Conservation (phyloP, 1,139 yeast species). For the Sugiyamaella novakii region DNA sequence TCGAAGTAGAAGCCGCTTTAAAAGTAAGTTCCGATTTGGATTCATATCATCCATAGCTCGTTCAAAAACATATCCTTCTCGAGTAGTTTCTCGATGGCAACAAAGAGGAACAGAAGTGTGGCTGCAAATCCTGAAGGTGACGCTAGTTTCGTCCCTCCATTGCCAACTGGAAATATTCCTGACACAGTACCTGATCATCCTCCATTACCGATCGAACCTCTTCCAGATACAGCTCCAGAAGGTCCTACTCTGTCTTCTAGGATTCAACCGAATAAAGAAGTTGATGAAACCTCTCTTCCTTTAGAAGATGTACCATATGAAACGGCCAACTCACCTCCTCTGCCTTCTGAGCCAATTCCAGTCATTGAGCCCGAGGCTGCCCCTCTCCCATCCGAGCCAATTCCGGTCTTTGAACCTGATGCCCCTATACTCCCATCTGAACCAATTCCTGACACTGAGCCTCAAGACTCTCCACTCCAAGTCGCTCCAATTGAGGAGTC, state of each 20-base stretch:
- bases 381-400: conserved; percentile 6
- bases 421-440: conserved; percentile 10
- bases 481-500: neutral
- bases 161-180: conserved; percentile 28
- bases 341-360: conserved; percentile 16
- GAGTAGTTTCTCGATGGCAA: too few species aligned
- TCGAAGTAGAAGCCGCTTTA: too few species aligned
- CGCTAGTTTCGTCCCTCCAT: conserved; percentile 21
- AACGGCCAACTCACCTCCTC: conserved; percentile 5
- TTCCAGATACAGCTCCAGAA: conserved; percentile 8
- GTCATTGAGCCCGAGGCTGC: conserved; percentile 3
- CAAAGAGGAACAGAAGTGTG: too few species aligned
- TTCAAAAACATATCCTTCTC: too few species aligned
- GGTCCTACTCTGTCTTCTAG: conserved; percentile 11
- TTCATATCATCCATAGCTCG: too few species aligned
- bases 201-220: conserved; percentile 13
- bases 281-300: too few species aligned
- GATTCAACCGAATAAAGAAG: too few species aligned
- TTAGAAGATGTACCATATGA: neutral
- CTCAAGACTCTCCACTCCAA: conserved; percentile 1
- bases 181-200: conserved; percentile 19
- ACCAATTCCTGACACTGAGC: conserved; percentile 5
- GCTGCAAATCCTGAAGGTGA: too few species aligned
- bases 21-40: too few species aligned
- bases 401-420: conserved; percentile 3